These are phyloP conservation scores for Tetrahymena borealis DNA, from an alignment of 73 alveolate species.

Conservation along the genomic window DNA sequence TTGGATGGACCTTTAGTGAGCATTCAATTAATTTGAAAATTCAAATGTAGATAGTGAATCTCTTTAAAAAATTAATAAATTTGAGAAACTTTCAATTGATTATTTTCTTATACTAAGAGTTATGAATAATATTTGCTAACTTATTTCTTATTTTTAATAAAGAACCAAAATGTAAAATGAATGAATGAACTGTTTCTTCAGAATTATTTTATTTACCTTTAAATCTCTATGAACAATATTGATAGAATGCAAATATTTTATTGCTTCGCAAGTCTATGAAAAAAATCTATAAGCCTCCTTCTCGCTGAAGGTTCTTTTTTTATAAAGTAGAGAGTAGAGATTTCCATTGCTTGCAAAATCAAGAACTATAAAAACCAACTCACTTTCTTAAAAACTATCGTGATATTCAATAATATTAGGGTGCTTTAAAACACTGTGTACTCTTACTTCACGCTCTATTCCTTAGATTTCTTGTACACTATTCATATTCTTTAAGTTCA, in stretches of 20 bases:
- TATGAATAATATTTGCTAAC: too few species aligned
- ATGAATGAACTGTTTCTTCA: background rate
- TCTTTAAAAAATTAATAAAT: too few species aligned
- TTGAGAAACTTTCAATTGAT: background rate
- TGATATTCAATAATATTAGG: conserved; percentile 16
- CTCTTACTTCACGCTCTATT: conserved; percentile 39
- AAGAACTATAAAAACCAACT: conserved; percentile 28
- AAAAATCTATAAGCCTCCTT: conserved; percentile 46
- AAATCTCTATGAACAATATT: conserved; percentile 39
- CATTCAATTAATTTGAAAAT: background rate
- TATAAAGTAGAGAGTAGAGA: conserved; percentile 31
- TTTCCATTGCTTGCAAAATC: conserved; percentile 45
- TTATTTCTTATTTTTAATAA: too few species aligned
- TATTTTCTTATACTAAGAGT: too few species aligned
- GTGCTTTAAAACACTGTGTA: conserved; percentile 14
- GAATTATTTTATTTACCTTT: conserved; percentile 2
- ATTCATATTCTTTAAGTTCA: conserved; percentile 11
- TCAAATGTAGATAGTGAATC: too few species aligned
- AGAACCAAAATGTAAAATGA: too few species aligned
- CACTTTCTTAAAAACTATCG: conserved; percentile 38
- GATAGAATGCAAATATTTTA: conserved; percentile 27
- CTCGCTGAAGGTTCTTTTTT: conserved; percentile 25
- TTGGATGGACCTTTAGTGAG: too few species aligned
- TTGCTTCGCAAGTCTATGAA: conserved; percentile 30
- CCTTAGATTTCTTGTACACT: conserved; percentile 32